These are phyloP conservation scores for Juncus inflexus DNA, from an alignment of 176 grass and related monocot genomes.

Conservation along the genomic window DNA sequence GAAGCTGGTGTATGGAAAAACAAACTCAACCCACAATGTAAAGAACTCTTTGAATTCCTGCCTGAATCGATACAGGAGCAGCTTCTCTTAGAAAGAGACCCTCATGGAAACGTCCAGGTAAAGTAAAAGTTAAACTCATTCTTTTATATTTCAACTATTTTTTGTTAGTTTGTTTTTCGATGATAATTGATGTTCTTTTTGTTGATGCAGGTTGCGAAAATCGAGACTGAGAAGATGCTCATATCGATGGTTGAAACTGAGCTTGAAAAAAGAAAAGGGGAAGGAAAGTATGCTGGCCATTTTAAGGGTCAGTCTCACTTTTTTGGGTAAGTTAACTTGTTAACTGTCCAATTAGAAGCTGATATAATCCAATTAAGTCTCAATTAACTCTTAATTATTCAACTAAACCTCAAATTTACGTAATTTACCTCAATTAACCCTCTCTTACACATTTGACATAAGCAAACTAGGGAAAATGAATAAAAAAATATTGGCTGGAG, in stretches of 20 bases:
- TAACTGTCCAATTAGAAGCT: no score
- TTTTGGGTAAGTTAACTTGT: conserved; percentile 61
- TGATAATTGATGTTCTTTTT: conserved; percentile 1
- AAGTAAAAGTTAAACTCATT: not conserved
- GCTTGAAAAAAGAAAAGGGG: conserved; percentile 81
- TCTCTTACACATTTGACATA: not conserved
- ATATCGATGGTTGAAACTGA: conserved; percentile 98
- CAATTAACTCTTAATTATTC: no score
- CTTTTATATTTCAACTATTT: not conserved
- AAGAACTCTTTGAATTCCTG: conserved; percentile 75
- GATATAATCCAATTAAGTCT: no score
- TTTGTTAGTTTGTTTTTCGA: not conserved
- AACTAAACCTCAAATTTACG: not conserved
- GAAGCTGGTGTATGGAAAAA: conserved; percentile 82
- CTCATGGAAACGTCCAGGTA: conserved; percentile 99
- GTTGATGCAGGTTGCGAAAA: conserved; percentile 75
- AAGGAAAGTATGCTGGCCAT: conserved; percentile 61
- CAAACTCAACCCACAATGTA: conserved; percentile 61
- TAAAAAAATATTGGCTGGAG: not conserved
- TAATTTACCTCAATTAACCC: conserved; percentile 1
- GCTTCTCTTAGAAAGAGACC: conserved; percentile 95
- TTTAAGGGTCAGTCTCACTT: conserved; percentile 97
- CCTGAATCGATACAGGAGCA: conserved; percentile 89
- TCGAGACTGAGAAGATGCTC: conserved; percentile 99
- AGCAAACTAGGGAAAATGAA: not conserved